Conservation (phyloP, 768 basidiomycete species). For the Phanerochaete sordida region DNA sequence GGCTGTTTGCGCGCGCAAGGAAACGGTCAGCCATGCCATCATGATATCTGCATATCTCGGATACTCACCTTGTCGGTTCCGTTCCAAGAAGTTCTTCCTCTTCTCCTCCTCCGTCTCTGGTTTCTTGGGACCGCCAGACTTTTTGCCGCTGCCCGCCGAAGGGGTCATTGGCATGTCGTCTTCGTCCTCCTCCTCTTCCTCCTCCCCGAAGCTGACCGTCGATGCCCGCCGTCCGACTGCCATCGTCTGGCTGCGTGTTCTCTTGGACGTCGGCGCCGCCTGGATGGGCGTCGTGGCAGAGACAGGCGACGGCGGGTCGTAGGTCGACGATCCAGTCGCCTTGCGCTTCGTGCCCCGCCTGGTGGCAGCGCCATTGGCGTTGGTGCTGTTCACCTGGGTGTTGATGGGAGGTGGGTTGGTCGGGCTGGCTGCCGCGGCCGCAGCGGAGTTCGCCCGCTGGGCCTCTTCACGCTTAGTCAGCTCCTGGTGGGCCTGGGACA, state of each 20-base stretch:
- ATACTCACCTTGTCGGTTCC: slow-evolving; percentile 89
- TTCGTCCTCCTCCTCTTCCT: slow-evolving; percentile 32
- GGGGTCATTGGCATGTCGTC: slow-evolving; percentile 26
- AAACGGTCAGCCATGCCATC: background rate
- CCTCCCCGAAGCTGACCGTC: slow-evolving; percentile 21
- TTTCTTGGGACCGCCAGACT: slow-evolving; percentile 46
- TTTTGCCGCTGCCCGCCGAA: slow-evolving; percentile 17
- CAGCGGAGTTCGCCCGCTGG: slow-evolving; percentile 34
- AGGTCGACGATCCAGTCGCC: slow-evolving; percentile 30
- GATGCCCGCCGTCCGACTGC: slow-evolving; percentile 22
- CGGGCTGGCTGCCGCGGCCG: slow-evolving; percentile 26
- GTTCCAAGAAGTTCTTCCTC: slow-evolving; percentile 91
- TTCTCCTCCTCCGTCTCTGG: slow-evolving; percentile 99
- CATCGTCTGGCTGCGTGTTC: slow-evolving; percentile 35
- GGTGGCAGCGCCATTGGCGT: slow-evolving; percentile 21
- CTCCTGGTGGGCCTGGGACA: slow-evolving; percentile 95
- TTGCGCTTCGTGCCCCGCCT: slow-evolving; percentile 75
- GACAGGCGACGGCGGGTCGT: slow-evolving; percentile 34
- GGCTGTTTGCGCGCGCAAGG: slow-evolving; percentile 42
- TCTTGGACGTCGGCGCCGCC: slow-evolving; percentile 11
- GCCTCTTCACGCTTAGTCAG: slow-evolving; percentile 93
- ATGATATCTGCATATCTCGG: background rate
- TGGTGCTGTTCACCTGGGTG: slow-evolving; percentile 11
- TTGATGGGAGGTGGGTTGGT: slow-evolving; percentile 1
- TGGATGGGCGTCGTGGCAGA: slow-evolving; percentile 13